Evolutionary conservation across 2,329 filamentous ascomycete species (phyloP).

Genomic region (Monilinia laxa): DNA sequence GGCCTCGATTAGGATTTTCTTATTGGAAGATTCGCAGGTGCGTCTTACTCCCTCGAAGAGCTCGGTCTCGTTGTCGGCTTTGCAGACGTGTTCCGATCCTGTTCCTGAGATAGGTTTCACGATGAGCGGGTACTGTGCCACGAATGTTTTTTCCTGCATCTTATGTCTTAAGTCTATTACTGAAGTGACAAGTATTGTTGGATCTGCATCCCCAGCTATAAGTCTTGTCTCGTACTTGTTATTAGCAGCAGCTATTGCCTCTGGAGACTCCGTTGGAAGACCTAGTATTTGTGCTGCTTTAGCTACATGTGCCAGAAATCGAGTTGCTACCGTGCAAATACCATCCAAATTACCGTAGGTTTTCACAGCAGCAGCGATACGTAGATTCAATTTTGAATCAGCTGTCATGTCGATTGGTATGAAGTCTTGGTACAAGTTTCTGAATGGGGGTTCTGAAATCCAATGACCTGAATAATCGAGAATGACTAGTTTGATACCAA

Average conservation of each 20-base stretch:
- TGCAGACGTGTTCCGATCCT: background rate
- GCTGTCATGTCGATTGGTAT: background rate
- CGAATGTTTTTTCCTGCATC: too few relatives aligned
- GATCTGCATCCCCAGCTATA: too few relatives aligned
- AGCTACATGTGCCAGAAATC: background rate
- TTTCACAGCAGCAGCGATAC: background rate
- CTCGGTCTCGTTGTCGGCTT: background rate
- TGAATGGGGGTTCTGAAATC: background rate
- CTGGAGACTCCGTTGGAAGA: background rate
- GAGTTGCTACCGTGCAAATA: background rate
- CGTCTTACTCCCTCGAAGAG: background rate
- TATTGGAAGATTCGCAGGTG: background rate
- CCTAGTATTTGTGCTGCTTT: background rate
- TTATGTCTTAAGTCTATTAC: too few relatives aligned
- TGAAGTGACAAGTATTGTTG: too few relatives aligned
- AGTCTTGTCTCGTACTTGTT: background rate
- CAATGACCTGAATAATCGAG: background rate
- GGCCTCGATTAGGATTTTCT: background rate
- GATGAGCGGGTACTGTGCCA: background rate
- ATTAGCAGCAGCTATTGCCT: background rate
- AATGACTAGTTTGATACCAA: background rate
- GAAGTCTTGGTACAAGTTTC: background rate
- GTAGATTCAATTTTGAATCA: background rate
- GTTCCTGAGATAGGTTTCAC: background rate
- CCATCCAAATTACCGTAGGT: background rate